These are phyloP conservation scores for Ormosia semicastrata DNA, from an alignment of 306 rosid genomes.

Conservation along the genomic window DNA sequence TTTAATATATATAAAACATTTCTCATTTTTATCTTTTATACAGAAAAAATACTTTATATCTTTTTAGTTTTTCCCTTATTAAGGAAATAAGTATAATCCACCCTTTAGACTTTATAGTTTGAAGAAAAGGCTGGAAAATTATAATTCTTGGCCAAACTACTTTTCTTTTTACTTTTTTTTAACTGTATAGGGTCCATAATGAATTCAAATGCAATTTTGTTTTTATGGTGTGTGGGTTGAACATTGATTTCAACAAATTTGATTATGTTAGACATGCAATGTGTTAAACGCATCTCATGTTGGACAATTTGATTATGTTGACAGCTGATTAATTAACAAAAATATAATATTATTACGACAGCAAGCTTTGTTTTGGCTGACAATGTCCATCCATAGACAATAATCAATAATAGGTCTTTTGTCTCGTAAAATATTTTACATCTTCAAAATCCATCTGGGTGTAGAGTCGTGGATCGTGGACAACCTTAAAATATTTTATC, in stretches of 20 bases:
- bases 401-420: not conserved
- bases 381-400: not conserved
- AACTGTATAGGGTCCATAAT: not conserved
- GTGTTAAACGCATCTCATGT: not conserved
- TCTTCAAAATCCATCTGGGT: not conserved
- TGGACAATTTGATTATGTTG: not conserved
- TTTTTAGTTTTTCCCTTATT: not conserved
- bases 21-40: not conserved
- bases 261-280: not conserved
- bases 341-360: not conserved
- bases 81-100: not conserved
- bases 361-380: not conserved
- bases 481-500: constrained; percentile 13
- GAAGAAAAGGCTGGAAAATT: not conserved
- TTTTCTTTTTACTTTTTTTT: not conserved
- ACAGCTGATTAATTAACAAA: constrained; percentile 7
- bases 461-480: not conserved
- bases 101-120: not conserved
- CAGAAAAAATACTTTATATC: not conserved
- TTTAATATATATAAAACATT: too few relatives aligned
- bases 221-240: not conserved
- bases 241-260: not conserved
- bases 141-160: not conserved
- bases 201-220: not conserved
- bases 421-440: not conserved